These are phyloP conservation scores for Yamadazyma songkhlaensis DNA, from an alignment of 1,139 yeast species.

Conservation along the genomic window DNA sequence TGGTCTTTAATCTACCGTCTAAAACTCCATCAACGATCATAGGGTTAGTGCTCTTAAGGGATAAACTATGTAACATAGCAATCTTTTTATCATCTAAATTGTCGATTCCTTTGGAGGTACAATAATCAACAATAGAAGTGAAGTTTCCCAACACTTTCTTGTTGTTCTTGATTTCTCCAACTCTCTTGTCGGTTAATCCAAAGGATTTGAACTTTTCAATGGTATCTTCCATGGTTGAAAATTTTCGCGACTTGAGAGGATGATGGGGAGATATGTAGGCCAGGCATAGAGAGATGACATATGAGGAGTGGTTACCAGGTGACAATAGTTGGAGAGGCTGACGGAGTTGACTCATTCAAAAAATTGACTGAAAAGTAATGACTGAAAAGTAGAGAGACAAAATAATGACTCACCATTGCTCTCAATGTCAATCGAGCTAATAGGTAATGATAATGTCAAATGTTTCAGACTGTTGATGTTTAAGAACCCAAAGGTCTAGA, in stretches of 20 bases:
- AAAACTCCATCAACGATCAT: slow-evolving; percentile 59
- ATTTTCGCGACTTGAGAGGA: background rate
- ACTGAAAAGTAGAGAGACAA: too few relatives aligned
- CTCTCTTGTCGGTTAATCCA: slow-evolving; percentile 71
- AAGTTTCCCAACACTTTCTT: slow-evolving; percentile 77
- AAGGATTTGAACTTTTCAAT: slow-evolving; percentile 49
- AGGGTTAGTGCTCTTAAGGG: slow-evolving; percentile 54
- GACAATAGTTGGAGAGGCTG: too few relatives aligned
- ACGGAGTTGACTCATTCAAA: too few relatives aligned
- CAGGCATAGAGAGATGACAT: too few relatives aligned
- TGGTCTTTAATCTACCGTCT: slow-evolving; percentile 61
- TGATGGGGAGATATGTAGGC: too few relatives aligned
- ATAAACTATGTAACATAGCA: slow-evolving; percentile 72
- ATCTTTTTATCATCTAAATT: slow-evolving; percentile 47
- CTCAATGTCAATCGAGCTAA: too few relatives aligned
- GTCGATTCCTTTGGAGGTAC: slow-evolving; percentile 26
- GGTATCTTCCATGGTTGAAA: slow-evolving; percentile 24
- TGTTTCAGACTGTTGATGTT: too few relatives aligned
- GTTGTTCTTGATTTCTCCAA: slow-evolving; percentile 77
- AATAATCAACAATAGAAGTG: slow-evolving; percentile 46
- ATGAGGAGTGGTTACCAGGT: too few relatives aligned
- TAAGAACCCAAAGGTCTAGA: too few relatives aligned
- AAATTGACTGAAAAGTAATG: too few relatives aligned
- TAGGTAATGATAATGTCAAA: too few relatives aligned
- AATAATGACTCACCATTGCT: too few relatives aligned